A percentile compares a stretch with the other conserved stretches of the same genome.
Evolutionary conservation across 2,329 filamentous ascomycete genomes (phyloP).

Genomic region (Colletotrichum tanaceti): DNA sequence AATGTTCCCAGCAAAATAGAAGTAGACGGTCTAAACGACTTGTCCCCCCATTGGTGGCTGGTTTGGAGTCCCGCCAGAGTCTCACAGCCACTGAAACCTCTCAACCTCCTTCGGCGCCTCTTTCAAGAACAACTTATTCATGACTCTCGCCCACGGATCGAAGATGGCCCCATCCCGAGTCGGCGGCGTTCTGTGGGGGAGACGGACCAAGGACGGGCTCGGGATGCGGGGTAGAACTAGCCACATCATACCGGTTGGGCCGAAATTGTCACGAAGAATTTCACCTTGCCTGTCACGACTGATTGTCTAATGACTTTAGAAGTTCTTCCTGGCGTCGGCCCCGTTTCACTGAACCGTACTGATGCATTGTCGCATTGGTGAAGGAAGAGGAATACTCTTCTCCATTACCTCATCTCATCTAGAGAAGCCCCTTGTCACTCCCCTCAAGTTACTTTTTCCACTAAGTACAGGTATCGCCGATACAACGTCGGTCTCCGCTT

Average conservation of each 20-base stretch:
- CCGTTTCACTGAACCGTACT: constrained; percentile 11
- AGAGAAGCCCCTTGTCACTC: background rate
- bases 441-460: constrained; percentile 15
- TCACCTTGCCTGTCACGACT: background rate
- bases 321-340: background rate
- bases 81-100: constrained; percentile 16
- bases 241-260: constrained; percentile 28
- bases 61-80: constrained; percentile 22
- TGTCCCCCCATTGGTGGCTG: constrained; percentile 2
- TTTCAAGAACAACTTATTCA: background rate
- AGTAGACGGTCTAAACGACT: constrained; percentile 3
- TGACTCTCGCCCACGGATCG: background rate
- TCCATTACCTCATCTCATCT: background rate
- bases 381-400: background rate
- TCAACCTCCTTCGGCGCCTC: constrained; percentile 21
- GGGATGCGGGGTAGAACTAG: constrained; percentile 16
- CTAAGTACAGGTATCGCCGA: constrained; percentile 28
- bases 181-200: constrained; percentile 12
- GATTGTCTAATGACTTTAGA: too few species aligned
- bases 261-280: constrained; percentile 11
- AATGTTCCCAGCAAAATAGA: background rate
- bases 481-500: constrained; percentile 20
- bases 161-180: background rate
- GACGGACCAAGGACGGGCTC: background rate
- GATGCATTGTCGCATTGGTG: constrained; percentile 19